phyloP scores from a whole-genome alignment of 2,329 filamentous ascomycete species.

The Eutypella sp. region DNA sequence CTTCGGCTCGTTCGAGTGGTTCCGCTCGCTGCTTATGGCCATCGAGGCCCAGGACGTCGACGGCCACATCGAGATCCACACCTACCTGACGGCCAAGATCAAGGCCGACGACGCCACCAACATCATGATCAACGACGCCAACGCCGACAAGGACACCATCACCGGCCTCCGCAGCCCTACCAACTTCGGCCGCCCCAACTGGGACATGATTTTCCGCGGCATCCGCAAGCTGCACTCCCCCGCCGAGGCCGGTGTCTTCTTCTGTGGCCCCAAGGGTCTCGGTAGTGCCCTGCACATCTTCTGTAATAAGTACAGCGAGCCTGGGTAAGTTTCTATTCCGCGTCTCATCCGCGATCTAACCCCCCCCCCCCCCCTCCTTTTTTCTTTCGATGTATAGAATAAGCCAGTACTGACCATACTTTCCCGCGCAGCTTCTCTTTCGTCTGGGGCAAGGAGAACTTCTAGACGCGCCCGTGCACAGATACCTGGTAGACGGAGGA shows the following conservation, averaged over 20 bases:
- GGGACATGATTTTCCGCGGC: conserved; percentile 84
- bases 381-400: too few species aligned
- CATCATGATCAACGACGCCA: conserved; percentile 89
- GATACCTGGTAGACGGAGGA: not conserved
- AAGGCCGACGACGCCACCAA: conserved; percentile 82
- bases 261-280: conserved; percentile 77
- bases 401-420: not conserved
- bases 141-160: conserved; percentile 78
- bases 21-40: conserved; percentile 74
- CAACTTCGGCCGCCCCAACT: conserved; percentile 82
- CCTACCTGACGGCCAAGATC: conserved; percentile 82
- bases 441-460: conserved; percentile 67
- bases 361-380: too few species aligned
- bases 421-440: conserved; percentile 49
- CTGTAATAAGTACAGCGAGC: conserved; percentile 84
- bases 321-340: conserved; percentile 52
- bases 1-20: conserved; percentile 87
- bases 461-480: conserved; percentile 33
- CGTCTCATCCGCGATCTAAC: not conserved
- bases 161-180: conserved; percentile 77
- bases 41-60: conserved; percentile 84
- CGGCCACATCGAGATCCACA: conserved; percentile 83
- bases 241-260: conserved; percentile 73
- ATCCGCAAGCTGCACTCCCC: conserved; percentile 74
- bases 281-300: conserved; percentile 74